A percentile compares a stretch with the other conserved stretches of the same genome.
Evolutionary conservation across 1,284 basidiomycete genomes (phyloP).

Genomic region (Tylopilus sp.): DNA sequence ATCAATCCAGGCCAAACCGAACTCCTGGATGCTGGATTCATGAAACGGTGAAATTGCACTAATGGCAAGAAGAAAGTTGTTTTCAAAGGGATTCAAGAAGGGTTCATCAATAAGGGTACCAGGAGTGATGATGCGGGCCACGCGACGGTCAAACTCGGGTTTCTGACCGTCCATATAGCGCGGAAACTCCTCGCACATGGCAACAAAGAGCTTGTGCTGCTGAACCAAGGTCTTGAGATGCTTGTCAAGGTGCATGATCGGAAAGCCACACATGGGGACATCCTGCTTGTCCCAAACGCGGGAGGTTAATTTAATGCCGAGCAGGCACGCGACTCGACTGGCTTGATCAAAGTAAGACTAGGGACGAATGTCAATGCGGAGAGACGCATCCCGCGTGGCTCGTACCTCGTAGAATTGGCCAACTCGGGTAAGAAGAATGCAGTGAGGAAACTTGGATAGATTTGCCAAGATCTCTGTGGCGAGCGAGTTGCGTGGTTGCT

Average conservation of each 20-base stretch:
- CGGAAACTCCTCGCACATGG: constrained; percentile 87
- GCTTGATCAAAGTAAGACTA: constrained; percentile 95
- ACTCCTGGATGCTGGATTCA: constrained; percentile 9
- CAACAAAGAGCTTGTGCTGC: constrained; percentile 77
- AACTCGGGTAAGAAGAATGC: constrained; percentile 83
- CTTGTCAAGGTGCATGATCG: constrained; percentile 78
- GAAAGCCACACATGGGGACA: constrained; percentile 86
- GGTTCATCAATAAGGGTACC: constrained; percentile 89
- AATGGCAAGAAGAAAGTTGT: constrained; percentile 83
- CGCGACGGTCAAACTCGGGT: constrained; percentile 66
- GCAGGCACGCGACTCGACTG: constrained; percentile 64
- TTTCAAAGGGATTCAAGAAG: constrained; percentile 79
- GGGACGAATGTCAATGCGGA: constrained; percentile 5
- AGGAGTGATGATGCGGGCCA: constrained; percentile 83
- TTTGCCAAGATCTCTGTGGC: constrained; percentile 70
- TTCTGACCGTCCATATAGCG: constrained; percentile 43
- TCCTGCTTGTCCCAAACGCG: constrained; percentile 65
- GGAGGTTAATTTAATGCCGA: constrained; percentile 77
- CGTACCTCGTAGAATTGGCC: constrained; percentile 92
- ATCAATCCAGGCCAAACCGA: constrained; percentile 86
- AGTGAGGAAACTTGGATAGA: constrained; percentile 76
- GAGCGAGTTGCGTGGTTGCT: constrained; percentile 49
- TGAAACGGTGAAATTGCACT: constrained; percentile 24
- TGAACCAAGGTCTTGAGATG: constrained; percentile 83
- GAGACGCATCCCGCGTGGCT: background rate